phyloP scores from a whole-genome alignment of 225 moss, liverwort and hornwort species.

The Rhytidiadelphus loreus region DNA sequence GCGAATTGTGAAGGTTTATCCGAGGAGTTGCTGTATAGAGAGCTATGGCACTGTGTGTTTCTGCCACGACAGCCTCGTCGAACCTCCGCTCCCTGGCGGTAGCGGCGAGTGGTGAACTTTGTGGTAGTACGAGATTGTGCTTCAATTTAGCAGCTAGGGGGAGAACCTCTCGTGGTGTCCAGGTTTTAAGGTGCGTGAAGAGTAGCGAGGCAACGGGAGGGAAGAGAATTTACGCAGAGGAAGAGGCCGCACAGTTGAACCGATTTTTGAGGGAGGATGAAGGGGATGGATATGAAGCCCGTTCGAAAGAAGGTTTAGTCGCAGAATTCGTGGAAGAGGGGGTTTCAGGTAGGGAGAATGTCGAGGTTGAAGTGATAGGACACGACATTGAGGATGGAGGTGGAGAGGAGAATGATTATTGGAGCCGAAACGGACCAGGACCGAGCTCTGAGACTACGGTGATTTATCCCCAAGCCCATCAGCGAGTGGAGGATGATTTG shows the following conservation, averaged over 20 bases:
- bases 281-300: not conserved
- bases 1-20: not conserved
- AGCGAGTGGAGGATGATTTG: slow-evolving; percentile 43
- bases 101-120: not conserved
- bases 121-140: not conserved
- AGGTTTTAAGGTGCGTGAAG: slow-evolving; percentile 6
- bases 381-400: not conserved
- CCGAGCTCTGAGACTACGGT: slow-evolving; percentile 17
- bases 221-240: not conserved
- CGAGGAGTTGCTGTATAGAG: not conserved
- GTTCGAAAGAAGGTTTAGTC: not conserved
- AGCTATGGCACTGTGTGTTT: slow-evolving; percentile 34
- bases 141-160: not conserved
- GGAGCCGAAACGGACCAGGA: slow-evolving; percentile 19
- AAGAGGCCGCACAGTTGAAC: not conserved
- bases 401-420: slow-evolving; percentile 29
- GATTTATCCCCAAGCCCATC: slow-evolving; percentile 26
- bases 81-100: not conserved
- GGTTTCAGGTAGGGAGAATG: not conserved
- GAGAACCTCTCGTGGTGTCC: not conserved
- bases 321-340: not conserved
- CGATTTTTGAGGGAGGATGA: not conserved
- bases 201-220: slow-evolving; percentile 21
- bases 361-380: slow-evolving; percentile 8
- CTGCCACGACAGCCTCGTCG: slow-evolving; percentile 12